These are phyloP conservation scores for Lactarius hatsudake DNA, from an alignment of 768 basidiomycete genomes.

Conservation along the genomic window DNA sequence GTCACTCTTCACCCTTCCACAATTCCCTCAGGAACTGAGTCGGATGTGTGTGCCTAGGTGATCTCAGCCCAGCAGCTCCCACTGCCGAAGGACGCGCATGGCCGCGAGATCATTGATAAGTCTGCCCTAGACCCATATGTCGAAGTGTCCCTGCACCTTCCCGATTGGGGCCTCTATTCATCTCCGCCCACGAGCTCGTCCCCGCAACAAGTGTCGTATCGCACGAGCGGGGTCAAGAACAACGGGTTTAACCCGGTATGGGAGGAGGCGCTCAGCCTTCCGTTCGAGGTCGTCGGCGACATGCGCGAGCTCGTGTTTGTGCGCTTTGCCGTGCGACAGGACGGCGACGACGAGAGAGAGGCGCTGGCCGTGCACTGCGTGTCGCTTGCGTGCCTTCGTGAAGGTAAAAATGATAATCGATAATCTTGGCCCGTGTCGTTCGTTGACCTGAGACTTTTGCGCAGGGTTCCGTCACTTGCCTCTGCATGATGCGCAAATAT, in stretches of 20 bases:
- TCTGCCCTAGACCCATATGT: slow-evolving; percentile 70
- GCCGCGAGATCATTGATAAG: slow-evolving; percentile 59
- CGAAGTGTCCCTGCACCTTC: slow-evolving; percentile 73
- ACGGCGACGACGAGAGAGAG: slow-evolving; percentile 56
- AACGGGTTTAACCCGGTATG: slow-evolving; percentile 94
- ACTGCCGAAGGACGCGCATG: slow-evolving; percentile 58
- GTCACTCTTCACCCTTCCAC: slow-evolving; percentile 23
- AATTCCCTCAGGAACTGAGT: slow-evolving; percentile 6
- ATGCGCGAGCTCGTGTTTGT: slow-evolving; percentile 87
- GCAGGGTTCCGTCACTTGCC: slow-evolving; percentile 88
- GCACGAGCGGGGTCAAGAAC: slow-evolving; percentile 68
- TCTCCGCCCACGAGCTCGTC: slow-evolving; percentile 34
- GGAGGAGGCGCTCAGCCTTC: slow-evolving; percentile 65
- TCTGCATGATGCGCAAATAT: slow-evolving; percentile 81
- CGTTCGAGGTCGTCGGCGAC: slow-evolving; percentile 72
- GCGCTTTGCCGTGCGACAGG: slow-evolving; percentile 69
- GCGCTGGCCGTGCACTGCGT: slow-evolving; percentile 74
- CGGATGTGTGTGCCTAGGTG: slow-evolving; percentile 37
- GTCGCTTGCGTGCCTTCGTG: slow-evolving; percentile 65
- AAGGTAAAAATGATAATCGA: slow-evolving; percentile 46
- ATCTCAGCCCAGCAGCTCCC: slow-evolving; percentile 93
- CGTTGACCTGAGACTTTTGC: slow-evolving; percentile 27
- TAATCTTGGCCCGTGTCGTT: slow-evolving; percentile 24
- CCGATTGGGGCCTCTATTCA: slow-evolving; percentile 56
- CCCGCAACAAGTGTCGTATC: slow-evolving; percentile 47